Conservation (phyloP, 345 rosid genomes). For the Sisymbrium altissimum region DNA sequence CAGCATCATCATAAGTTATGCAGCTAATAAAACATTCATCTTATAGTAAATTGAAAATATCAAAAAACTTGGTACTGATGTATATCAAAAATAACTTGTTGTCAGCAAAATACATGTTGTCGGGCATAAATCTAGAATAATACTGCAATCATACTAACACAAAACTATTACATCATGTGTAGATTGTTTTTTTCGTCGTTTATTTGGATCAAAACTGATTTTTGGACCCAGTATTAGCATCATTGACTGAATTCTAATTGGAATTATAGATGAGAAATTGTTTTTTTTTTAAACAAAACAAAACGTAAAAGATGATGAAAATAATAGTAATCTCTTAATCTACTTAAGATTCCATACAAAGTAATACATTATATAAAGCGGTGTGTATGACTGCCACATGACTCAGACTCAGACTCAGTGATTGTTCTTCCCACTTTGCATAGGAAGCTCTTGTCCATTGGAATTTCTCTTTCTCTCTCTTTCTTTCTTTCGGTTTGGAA, state of each 20-base stretch:
- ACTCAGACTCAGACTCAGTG: constrained; percentile 30
- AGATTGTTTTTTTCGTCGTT: not conserved
- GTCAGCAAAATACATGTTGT: not conserved
- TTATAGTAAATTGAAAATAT: not conserved
- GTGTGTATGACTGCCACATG: constrained; percentile 23
- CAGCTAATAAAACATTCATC: not conserved
- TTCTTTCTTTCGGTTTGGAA: constrained; percentile 8
- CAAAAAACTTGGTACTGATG: not conserved
- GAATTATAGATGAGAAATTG: not conserved
- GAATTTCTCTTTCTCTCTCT: constrained; percentile 6
- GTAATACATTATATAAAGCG: not conserved
- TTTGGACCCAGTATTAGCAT: not conserved
- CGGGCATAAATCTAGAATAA: not conserved
- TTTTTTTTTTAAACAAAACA: too few relatives aligned
- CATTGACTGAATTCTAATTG: not conserved
- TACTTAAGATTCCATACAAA: not conserved
- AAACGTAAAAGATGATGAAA: not conserved
- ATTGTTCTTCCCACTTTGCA: constrained; percentile 23
- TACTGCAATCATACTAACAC: not conserved
- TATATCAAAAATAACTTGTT: not conserved
- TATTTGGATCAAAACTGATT: not conserved
- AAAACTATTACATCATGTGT: not conserved
- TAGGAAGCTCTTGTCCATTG: constrained; percentile 9
- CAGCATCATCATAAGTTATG: not conserved
- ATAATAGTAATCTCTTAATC: not conserved